A percentile compares a stretch with the other conserved stretches of the same genome.
Evolutionary conservation across 2,329 filamentous ascomycete genomes (phyloP).

Genomic region (Hymenoscyphus repandus): DNA sequence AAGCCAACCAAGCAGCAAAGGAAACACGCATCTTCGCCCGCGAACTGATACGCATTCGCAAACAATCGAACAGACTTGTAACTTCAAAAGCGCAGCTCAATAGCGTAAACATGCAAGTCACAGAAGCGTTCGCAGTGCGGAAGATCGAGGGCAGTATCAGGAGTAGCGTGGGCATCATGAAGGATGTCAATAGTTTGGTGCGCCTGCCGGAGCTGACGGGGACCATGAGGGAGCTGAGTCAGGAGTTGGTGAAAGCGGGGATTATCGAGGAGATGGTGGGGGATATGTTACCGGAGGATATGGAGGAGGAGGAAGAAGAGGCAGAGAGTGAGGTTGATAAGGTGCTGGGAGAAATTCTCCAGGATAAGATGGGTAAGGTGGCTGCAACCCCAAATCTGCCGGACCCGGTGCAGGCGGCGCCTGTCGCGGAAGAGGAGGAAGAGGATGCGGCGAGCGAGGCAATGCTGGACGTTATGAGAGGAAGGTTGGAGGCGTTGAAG

Average conservation of each 20-base stretch:
- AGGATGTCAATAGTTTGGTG: slow-evolving; percentile 85
- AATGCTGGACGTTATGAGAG: slow-evolving; percentile 91
- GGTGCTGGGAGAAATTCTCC: slow-evolving; percentile 84
- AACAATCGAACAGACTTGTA: slow-evolving; percentile 65
- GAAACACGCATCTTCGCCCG: slow-evolving; percentile 86
- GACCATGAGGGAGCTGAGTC: slow-evolving; percentile 83
- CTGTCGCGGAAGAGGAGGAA: slow-evolving; percentile 55
- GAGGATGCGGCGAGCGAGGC: slow-evolving; percentile 84
- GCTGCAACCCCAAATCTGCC: slow-evolving; percentile 52
- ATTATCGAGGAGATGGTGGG: slow-evolving; percentile 98
- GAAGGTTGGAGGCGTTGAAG: slow-evolving; percentile 82
- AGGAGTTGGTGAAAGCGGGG: slow-evolving; percentile 87
- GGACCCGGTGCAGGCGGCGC: slow-evolving; percentile 45
- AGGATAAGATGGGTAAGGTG: slow-evolving; percentile 69
- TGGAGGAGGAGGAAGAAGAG: slow-evolving; percentile 68
- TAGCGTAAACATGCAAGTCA: slow-evolving; percentile 95
- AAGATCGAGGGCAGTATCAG: slow-evolving; percentile 93
- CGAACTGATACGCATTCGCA: slow-evolving; percentile 79
- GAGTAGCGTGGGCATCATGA: slow-evolving; percentile 89
- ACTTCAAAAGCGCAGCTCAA: slow-evolving; percentile 89
- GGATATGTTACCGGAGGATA: slow-evolving; percentile 73
- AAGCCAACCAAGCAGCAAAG: slow-evolving; percentile 70
- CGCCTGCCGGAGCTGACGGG: slow-evolving; percentile 78
- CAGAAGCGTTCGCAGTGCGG: slow-evolving; percentile 89
- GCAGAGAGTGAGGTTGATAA: slow-evolving; percentile 84